Base-by-base conservation (phyloP, 306 rosid genomes). In the Trichosanthes truncata region DNA sequence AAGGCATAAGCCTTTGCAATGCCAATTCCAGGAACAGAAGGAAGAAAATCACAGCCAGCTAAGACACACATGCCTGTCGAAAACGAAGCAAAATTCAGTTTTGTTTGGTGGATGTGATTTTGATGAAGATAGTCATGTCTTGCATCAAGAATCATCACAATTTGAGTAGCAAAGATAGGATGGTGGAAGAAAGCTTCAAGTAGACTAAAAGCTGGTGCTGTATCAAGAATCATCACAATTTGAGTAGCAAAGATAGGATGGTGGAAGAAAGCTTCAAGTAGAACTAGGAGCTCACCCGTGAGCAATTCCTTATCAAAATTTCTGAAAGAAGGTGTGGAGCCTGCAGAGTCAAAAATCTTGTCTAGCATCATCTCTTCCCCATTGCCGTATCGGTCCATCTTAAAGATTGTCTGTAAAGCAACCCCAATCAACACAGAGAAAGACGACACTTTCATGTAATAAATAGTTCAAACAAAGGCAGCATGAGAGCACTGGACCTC, bases 1-100 rank as follows among this genome's bases (percentile, higher is more conserved):
- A 92, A 81, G 80, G 91, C 95, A 83, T 92, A 88, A 81, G 98
- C 94, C 82, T 89, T 89, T 52, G 52, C 91, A 73, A 94, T 93
- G 72, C 98, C 98, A 66, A 92, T 94, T 85, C 98, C 97, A 68
- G 93, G 97, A 83, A 94, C 93, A 80, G 98, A 94, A 66, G 97
- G 86, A 84, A 92, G 98, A 88, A 94, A 92, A 82, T 94, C 98
- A 82, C 98, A 92, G 81, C 98, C 98, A 59, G 98, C 98, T 76
- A 94, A 82, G 65, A 92, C 93, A 81, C 97, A 92, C 98, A 94
- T 92, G 60, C 98, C 97, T 94, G 91, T 5, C 26, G 46, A 38
- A 3, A 82, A 82, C 29, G 25, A 21, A 48, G 33, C 46, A 38
- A n/a, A 38, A 66, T 4, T 43, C 76, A 69, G 53, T 43, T 69